These are phyloP conservation scores for Hyaloscypha hepaticicola DNA, from an alignment of 495 filamentous ascomycete species.

Conservation along the genomic window DNA sequence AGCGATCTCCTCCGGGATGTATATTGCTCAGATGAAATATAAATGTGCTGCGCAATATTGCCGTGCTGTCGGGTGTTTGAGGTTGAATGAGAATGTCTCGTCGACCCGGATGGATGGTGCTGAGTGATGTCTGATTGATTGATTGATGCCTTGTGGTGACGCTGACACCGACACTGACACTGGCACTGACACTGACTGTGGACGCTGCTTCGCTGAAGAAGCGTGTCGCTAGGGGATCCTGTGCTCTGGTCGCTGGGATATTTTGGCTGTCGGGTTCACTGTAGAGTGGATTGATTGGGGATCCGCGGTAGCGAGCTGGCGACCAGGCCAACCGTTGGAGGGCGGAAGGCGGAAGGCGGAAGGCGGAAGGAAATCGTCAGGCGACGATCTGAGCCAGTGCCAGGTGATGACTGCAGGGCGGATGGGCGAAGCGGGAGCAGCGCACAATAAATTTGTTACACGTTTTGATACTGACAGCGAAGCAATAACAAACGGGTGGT, in stretches of 20 bases:
- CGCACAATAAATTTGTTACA: neutral
- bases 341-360: too few species aligned
- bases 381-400: neutral
- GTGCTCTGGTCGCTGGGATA: conserved; percentile 16
- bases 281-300: neutral
- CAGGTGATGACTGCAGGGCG: neutral
- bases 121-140: conserved; percentile 18
- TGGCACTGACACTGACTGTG: too few species aligned
- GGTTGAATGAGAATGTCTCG: neutral
- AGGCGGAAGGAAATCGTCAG: neutral
- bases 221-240: conserved; percentile 12
- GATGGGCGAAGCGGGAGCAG: neutral
- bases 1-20: neutral
- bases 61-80: conserved; percentile 5
- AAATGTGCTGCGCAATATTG: neutral
- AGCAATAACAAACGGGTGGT: neutral
- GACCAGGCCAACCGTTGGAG: neutral
- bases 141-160: too few species aligned
- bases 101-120: neutral
- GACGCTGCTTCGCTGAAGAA: conserved; percentile 6
- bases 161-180: too few species aligned
- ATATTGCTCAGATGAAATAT: neutral
- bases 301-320: conserved; percentile 10
- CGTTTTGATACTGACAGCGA: neutral
- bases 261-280: neutral